Percentiles rank a stretch among this genome's conserved stretches.
Evolutionary conservation across 2,329 filamentous ascomycete species (phyloP).

Genomic region (Zymoseptoria crescenta): DNA sequence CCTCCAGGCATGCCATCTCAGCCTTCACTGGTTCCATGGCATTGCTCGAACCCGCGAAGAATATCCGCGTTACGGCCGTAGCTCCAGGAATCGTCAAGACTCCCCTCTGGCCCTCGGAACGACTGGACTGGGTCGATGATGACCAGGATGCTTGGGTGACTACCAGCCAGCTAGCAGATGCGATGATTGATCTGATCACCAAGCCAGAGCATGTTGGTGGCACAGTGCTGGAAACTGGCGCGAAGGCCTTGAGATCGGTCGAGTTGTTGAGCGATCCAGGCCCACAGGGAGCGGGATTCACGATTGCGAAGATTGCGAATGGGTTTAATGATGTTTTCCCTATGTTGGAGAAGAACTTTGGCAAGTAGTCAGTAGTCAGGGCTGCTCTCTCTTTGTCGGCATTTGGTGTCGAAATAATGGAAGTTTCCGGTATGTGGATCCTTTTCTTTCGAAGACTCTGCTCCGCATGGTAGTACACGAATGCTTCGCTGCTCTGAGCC

Average conservation of each 20-base stretch:
- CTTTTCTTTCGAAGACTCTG: not conserved
- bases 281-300: not conserved
- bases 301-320: not conserved
- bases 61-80: slow-evolving; percentile 50
- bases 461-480: too few species aligned
- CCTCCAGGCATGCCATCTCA: slow-evolving; percentile 33
- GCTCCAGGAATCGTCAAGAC: slow-evolving; percentile 53
- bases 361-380: not conserved
- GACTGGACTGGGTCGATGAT: not conserved
- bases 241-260: slow-evolving; percentile 1
- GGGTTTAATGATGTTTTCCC: slow-evolving; percentile 1
- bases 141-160: slow-evolving; percentile 2
- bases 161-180: slow-evolving; percentile 1
- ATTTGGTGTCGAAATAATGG: not conserved
- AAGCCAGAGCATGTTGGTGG: slow-evolving; percentile 1
- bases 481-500: too few species aligned
- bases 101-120: not conserved
- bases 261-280: slow-evolving; percentile 1
- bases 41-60: slow-evolving; percentile 37
- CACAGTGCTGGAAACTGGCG: slow-evolving; percentile 1
- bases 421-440: not conserved
- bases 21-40: slow-evolving; percentile 42
- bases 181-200: slow-evolving; percentile 2
- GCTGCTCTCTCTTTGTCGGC: not conserved
- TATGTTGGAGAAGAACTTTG: slow-evolving; percentile 5